Conservation (phyloP, 495 filamentous ascomycete genomes). For the Penicillium crystallinum region DNA sequence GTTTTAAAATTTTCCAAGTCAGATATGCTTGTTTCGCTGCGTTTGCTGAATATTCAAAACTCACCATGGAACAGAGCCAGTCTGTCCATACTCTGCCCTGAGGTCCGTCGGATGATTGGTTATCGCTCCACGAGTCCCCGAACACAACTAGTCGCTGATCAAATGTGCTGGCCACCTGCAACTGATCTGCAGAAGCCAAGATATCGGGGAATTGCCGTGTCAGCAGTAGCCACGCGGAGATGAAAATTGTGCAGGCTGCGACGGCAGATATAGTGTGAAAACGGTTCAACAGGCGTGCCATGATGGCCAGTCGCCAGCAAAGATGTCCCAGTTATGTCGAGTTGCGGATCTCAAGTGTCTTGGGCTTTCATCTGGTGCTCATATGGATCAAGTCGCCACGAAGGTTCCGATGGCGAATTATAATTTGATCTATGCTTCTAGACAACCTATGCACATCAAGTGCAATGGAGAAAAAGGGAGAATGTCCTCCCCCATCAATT, state of each 20-base stretch:
- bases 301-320: neutral
- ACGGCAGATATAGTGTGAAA: conserved; percentile 28
- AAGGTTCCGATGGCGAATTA: too few relatives aligned
- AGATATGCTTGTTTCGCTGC: neutral
- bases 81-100: conserved; percentile 43
- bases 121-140: conserved; percentile 48
- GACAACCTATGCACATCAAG: too few relatives aligned
- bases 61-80: conserved; percentile 42
- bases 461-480: too few relatives aligned
- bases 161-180: conserved; percentile 21
- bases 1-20: neutral
- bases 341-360: too few relatives aligned
- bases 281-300: too few relatives aligned
- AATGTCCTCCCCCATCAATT: too few relatives aligned
- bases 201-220: conserved; percentile 12
- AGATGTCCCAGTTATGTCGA: too few relatives aligned
- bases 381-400: too few relatives aligned
- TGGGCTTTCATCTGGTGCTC: too few relatives aligned
- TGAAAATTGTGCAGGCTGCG: conserved; percentile 30
- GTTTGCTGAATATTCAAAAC: neutral
- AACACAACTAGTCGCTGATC: conserved; percentile 42
- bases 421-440: too few relatives aligned
- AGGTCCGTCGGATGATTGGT: conserved; percentile 31
- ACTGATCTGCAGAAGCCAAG: conserved; percentile 15
- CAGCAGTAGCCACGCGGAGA: conserved; percentile 20